Base-by-base conservation (phyloP, 2,329 filamentous ascomycete genomes). In the Bipolaris victoriae region DNA sequence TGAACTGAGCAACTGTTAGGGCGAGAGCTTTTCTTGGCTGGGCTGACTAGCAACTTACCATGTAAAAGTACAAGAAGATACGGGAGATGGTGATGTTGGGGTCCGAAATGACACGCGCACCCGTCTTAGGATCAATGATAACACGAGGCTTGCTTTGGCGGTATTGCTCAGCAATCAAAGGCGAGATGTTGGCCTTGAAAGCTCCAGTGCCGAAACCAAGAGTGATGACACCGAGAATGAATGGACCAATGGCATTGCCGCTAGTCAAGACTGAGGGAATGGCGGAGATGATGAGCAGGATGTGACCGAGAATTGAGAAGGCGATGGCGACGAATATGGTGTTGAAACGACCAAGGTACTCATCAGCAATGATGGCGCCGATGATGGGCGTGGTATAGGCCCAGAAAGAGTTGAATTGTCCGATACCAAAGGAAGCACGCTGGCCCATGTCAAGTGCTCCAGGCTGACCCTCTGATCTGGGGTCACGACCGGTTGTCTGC, bases 151-250 rank as follows among this genome's bases (percentile, higher is more conserved):
- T 83, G 3, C 80, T 82, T 55, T 86, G 83, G 33, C 80, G 81
- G 72, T 88, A 88, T 75, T 91, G 88, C 68, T 91, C 89, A 18
- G 88, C 88, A 54, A 91, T 84, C 16, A 91, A 78, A 0, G 88
- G 87, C 0, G 88, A 87, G 52, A 77, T 76, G 57, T 77, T 77
- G 52, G 75, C 69, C 58, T 82, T 82, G 71, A 82, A 81, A 5
- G 79, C 79, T 53, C 80, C 80, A 13, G 78, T 80, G 55, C 78
- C 80, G 50, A 81, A 70, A 10, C 80, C 79, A 22, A 82, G 77
- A 43, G 78, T 72, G 7, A 82, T 72, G 36, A 82, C 81, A 57
- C 82, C 81, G 1, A 82, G 74, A 46, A 86, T 80, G 64, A 85
- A 61, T 1, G 82, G 81, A 6, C 79, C 81, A 39, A 85, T 76